Evolutionary conservation across 805 yeast genomes (phyloP), one percentile per base, ranked within the genome.

Genomic region (Starmerella floris): DNA sequence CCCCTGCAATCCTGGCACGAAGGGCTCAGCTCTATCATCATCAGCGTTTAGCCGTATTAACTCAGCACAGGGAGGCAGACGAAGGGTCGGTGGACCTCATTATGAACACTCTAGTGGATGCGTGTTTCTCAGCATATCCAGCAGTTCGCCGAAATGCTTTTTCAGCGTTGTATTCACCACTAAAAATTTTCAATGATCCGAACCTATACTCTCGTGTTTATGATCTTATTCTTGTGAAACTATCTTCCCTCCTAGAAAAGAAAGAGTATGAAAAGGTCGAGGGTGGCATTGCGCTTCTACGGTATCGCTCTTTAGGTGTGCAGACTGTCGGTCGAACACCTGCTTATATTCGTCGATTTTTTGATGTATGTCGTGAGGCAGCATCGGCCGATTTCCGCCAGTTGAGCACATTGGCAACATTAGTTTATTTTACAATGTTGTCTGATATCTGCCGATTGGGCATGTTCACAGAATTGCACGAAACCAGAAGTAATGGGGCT

Each of bases 1-100:
- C 97, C 0, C 74, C 95, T 55, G 69, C 83, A 1, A 70, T 81
- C 2, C 57, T 84, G n/a, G 93, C 82, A 2, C 73, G 82, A 0
- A 69, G 94, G 42, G 66, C 84, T 13, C 80, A 77, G 42, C 64
- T 77, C 15, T 80, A 76, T 49, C 95, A 87, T 51, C 73, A 74
- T 57, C 77, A 80, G 51, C 72, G 97, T 51, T 73, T 79, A 22
- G 65, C 75, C 1, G 67, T 82, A 30, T 83, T 78, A 52, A 64
- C 76, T 5, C 82, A 83, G 53, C 72, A 83, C 0, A 71, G 68
- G 9, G 95, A 85, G 49, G 71, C 67, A 42, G 33, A 21, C 16
- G n/a, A 16, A 2, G 16, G 27, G 17, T 32, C 35, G 11, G 19
- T 16, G 1, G 41, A 65, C 2, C 60, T 91, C 30, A 58, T 91